These are phyloP conservation scores for Leishmania lainsoni DNA, from an alignment of 208 protist genomes.

Conservation along the genomic window DNA sequence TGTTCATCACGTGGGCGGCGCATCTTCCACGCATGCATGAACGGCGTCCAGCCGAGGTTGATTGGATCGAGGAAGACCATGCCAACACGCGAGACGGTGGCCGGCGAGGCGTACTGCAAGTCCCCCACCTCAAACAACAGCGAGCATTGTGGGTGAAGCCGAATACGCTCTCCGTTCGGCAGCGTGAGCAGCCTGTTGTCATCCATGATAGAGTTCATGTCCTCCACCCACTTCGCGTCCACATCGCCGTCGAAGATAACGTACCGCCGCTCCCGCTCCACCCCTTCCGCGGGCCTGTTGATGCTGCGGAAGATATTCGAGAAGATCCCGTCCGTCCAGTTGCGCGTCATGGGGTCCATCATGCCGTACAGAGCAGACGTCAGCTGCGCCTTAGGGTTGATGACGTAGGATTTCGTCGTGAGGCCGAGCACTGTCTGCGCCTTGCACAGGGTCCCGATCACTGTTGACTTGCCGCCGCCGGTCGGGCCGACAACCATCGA, in stretches of 20 bases:
- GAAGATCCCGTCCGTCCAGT: slow-evolving; percentile 99
- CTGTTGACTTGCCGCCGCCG: slow-evolving; percentile 98
- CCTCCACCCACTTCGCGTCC: slow-evolving; percentile 99
- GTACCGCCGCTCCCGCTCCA: slow-evolving; percentile 92
- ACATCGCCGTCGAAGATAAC: slow-evolving; percentile 99
- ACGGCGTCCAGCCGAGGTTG: slow-evolving; percentile 97
- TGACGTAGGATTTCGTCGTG: slow-evolving; percentile 92
- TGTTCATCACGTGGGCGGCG: slow-evolving; percentile 85
- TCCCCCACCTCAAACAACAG: slow-evolving; percentile 99
- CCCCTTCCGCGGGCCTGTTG: slow-evolving; percentile 86
- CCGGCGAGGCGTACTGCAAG: slow-evolving; percentile 99
- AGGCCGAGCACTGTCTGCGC: slow-evolving; percentile 94
- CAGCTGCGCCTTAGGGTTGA: slow-evolving; percentile 99
- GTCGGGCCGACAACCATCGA: slow-evolving; percentile 99
- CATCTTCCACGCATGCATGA: slow-evolving; percentile 93
- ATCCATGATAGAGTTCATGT: slow-evolving; percentile 99
- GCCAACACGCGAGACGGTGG: slow-evolving; percentile 98
- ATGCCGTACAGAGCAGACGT: slow-evolving; percentile 98
- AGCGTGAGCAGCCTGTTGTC: slow-evolving; percentile 99
- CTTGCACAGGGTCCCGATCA: slow-evolving; percentile 94
- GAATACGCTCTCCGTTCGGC: slow-evolving; percentile 98
- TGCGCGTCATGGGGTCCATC: slow-evolving; percentile 98
- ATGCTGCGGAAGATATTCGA: slow-evolving; percentile 98
- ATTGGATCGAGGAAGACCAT: slow-evolving; percentile 99
- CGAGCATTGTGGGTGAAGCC: slow-evolving; percentile 93